These are phyloP conservation scores for Isabelozyma pseudorhagii DNA, from an alignment of 805 yeast species.

Conservation along the genomic window DNA sequence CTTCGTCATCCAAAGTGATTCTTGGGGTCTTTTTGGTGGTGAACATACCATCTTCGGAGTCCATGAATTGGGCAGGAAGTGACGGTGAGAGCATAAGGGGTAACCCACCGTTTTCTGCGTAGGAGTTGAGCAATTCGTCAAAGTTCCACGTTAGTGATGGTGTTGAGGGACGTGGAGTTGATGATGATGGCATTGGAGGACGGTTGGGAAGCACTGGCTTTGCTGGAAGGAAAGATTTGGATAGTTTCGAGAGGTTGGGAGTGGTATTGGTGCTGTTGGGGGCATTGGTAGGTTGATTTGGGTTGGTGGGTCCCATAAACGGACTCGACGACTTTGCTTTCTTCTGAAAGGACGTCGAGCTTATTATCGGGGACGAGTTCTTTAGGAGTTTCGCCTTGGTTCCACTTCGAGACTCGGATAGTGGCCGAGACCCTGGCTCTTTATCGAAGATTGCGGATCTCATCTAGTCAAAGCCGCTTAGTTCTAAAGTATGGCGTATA, in stretches of 20 bases:
- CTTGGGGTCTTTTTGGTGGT: background rate
- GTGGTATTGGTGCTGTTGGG: background rate
- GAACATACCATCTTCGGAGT: background rate
- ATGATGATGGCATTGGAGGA: background rate
- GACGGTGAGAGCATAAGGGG: constrained; percentile 41
- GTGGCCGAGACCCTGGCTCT: constrained; percentile 5
- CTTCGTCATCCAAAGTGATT: background rate
- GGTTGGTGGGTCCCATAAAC: constrained; percentile 4
- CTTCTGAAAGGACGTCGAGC: constrained; percentile 1
- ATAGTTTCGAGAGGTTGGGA: background rate
- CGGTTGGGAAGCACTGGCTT: background rate
- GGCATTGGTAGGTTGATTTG: background rate
- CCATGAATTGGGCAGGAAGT: constrained; percentile 18
- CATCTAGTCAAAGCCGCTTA: constrained; percentile 11
- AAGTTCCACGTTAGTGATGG: constrained; percentile 27
- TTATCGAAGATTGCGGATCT: constrained; percentile 28
- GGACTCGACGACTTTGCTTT: constrained; percentile 16
- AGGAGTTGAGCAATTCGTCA: constrained; percentile 34
- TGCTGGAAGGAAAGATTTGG: background rate
- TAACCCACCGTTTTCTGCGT: constrained; percentile 27
- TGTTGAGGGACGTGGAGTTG: background rate
- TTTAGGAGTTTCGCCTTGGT: background rate
- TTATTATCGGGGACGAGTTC: background rate
- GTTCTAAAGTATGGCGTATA: too few species aligned
- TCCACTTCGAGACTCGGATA: background rate